These are phyloP conservation scores for Rosa chinensis DNA, from an alignment of 306 rosid genomes.

Conservation along the genomic window DNA sequence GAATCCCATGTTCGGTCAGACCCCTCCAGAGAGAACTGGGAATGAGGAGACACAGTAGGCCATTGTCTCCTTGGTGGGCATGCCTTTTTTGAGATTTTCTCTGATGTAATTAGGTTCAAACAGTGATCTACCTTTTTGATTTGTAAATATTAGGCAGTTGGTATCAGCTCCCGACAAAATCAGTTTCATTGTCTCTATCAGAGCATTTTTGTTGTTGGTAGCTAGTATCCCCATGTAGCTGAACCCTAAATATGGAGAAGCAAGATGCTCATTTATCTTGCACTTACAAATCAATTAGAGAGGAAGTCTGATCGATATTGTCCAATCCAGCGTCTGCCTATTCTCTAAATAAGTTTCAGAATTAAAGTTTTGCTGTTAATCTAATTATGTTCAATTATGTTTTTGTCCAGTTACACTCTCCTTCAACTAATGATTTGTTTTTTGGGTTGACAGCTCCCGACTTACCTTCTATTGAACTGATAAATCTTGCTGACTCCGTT, in stretches of 20 bases:
- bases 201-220: constrained; percentile 9
- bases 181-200: not conserved
- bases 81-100: not conserved
- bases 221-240: not conserved
- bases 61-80: not conserved
- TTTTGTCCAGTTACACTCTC: not conserved
- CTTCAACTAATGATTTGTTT: not conserved
- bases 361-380: not conserved
- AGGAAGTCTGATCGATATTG: not conserved
- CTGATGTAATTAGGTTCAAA: constrained; percentile 17
- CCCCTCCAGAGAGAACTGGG: constrained; percentile 31
- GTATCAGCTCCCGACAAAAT: constrained; percentile 4
- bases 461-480: not conserved
- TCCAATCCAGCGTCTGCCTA: not conserved
- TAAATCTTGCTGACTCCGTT: not conserved
- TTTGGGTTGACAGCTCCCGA: not conserved
- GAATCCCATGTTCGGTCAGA: constrained; percentile 27
- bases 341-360: not conserved
- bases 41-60: constrained; percentile 24
- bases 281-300: not conserved
- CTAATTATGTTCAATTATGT: not conserved
- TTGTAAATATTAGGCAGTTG: constrained; percentile 44
- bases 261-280: not conserved
- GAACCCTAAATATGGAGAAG: constrained; percentile 18
- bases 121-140: constrained; percentile 18